Percentiles rank a stretch among this genome's conserved stretches.
These are phyloP conservation scores for Typha latifolia DNA, from an alignment of 176 grass and related monocot species.

Conservation along the genomic window DNA sequence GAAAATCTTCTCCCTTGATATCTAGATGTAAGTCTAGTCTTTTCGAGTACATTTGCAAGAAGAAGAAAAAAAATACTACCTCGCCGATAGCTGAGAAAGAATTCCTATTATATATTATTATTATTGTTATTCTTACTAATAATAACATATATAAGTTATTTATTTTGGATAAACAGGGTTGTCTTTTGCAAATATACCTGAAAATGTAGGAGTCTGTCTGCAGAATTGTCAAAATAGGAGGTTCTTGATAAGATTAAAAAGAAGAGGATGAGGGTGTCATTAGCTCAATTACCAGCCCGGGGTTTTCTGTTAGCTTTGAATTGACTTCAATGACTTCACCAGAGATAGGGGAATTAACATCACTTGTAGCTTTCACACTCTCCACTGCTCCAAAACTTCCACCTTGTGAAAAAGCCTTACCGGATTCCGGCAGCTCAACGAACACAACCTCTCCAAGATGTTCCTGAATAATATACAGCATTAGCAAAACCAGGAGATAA, in stretches of 20 bases:
- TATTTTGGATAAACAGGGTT: too few relatives aligned
- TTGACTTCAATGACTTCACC: conserved; percentile 88
- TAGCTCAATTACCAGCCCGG: conserved; percentile 48
- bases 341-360: conserved; percentile 77
- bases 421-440: conserved; percentile 71
- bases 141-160: too few relatives aligned
- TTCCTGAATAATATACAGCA: conserved; percentile 22
- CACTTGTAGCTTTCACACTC: conserved; percentile 97
- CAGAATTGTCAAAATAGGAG: too few relatives aligned
- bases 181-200: too few relatives aligned
- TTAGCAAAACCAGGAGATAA: conserved; percentile 1
- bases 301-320: conserved; percentile 50
- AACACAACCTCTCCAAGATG: conserved; percentile 91
- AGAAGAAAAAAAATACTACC: too few relatives aligned
- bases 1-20: too few relatives aligned
- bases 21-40: too few relatives aligned
- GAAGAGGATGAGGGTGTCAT: background rate
- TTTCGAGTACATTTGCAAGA: too few relatives aligned
- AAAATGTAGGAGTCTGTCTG: too few relatives aligned
- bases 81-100: too few relatives aligned
- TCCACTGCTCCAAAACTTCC: conserved; percentile 75
- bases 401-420: conserved; percentile 38
- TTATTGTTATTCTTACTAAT: too few relatives aligned
- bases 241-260: background rate
- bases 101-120: too few relatives aligned